Evolutionary conservation across 345 rosid genomes (phyloP), one percentile per base, ranked within the genome.

Genomic region (Bruguiera sexangula): DNA sequence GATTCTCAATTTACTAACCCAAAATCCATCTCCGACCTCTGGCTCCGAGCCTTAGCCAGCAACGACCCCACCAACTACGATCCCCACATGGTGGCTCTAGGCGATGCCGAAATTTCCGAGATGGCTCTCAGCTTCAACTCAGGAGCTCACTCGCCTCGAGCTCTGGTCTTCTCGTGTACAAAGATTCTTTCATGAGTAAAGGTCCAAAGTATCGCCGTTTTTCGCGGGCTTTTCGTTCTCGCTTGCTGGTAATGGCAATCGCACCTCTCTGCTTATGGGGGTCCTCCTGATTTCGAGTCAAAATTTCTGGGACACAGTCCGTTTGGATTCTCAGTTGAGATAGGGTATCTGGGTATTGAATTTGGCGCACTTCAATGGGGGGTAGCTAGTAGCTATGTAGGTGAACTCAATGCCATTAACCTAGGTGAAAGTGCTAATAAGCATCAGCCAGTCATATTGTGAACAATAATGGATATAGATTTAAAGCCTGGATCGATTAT

Each of bases 401-500:
- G 83, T 22, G 76, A 84, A 36, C 54, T 70, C 63, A 78, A 77
- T 61, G 83, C 70, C 34, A 76, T 66, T 73, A 70, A 64, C 58
- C 79, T 76, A 16, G 78, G 80, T 48, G 77, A 70, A 24, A 73
- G 65, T 20, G 76, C 74, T 53, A 56, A 81, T 20, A 80, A 81
- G 73, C 57, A 16, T 74, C 85, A 5, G 51, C 83, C 4, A 22
- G 60, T 6, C 60, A 72, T 56, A 39, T 76, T 32, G 75, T 64
- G 71, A 67, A 78, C 30, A 83, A 77, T 67, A 74, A 63, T 71
- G 90, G 87, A 24, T 77, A 80, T 63, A 79, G 67, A 21, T 43
- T 86, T 72, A 81, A 72, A 66, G 76, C 88, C 2, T 88, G 93
- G 88, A 55, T 86, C 48, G 86, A 84, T 72, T 88, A 82, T 65